Conservation (phyloP, 176 grass and related monocot genomes). For the Miscanthus lutarioriparius region DNA sequence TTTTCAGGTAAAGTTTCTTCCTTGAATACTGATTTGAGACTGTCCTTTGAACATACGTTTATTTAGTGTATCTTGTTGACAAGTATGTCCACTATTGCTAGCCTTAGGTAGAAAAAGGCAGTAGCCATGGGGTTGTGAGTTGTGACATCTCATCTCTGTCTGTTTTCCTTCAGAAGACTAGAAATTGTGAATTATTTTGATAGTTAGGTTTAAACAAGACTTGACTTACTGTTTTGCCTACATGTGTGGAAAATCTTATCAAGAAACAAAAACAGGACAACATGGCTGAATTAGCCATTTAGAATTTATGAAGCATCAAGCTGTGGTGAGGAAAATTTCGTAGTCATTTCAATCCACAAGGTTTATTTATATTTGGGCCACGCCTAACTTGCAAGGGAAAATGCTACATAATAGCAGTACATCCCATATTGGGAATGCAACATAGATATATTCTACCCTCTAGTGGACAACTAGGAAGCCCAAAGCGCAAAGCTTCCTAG, state of each 20-base stretch:
- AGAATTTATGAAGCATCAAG: neutral
- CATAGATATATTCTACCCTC: neutral
- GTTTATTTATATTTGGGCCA: neutral
- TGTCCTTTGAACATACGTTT: slow-evolving; percentile 3
- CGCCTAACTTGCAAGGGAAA: neutral
- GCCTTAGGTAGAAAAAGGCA: neutral
- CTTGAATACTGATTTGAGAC: neutral
- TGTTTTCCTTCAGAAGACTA: neutral
- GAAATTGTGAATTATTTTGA: neutral
- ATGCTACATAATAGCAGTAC: neutral
- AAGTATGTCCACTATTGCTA: neutral
- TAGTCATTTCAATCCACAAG: neutral
- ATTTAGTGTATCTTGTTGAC: neutral
- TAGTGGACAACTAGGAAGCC: neutral
- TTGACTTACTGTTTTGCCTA: neutral
- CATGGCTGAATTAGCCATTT: slow-evolving; percentile 7
- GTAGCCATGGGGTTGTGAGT: neutral
- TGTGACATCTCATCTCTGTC: neutral
- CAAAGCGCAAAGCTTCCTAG: neutral
- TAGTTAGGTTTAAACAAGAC: neutral
- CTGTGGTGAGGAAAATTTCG: neutral
- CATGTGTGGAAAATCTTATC: neutral
- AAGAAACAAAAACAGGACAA: slow-evolving; percentile 1
- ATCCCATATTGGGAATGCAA: neutral
- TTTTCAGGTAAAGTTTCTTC: slow-evolving; percentile 71